Percentiles rank a stretch among this genome's conserved stretches.
Conservation (phyloP, 148 eudicot genomes). For the Hydrangea macrophylla region DNA sequence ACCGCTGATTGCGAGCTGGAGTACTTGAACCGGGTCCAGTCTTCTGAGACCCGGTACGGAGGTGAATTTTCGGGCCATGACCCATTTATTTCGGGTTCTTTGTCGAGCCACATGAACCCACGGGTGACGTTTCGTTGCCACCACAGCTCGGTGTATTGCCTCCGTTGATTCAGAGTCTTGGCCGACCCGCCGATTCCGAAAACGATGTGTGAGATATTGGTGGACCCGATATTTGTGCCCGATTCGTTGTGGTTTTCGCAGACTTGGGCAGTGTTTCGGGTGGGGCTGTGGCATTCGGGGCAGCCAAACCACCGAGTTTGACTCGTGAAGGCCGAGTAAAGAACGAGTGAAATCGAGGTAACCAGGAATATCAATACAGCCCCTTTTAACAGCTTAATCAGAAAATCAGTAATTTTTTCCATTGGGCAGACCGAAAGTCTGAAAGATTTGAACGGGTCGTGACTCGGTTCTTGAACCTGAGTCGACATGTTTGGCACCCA, state of each 20-base stretch:
- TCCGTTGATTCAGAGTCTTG: conserved; percentile 54
- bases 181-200: conserved; percentile 73
- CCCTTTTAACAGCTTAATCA: conserved; percentile 17
- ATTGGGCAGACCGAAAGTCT: conserved; percentile 4
- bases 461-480: conserved; percentile 15
- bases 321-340: conserved; percentile 26
- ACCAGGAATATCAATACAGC: conserved; percentile 20
- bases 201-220: conserved; percentile 52
- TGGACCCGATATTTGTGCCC: conserved; percentile 17
- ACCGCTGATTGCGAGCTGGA: conserved; percentile 42
- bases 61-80: conserved; percentile 26
- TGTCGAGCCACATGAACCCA: conserved; percentile 68
- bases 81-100: conserved; percentile 24
- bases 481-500: conserved; percentile 9
- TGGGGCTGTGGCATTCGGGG: conserved; percentile 19
- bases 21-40: conserved; percentile 25
- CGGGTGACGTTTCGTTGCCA: conserved; percentile 62
- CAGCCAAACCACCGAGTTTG: conserved; percentile 27
- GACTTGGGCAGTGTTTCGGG: neutral
- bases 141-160: conserved; percentile 62
- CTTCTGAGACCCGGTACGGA: conserved; percentile 39
- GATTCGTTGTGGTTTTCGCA: conserved; percentile 4
- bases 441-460: conserved; percentile 18
- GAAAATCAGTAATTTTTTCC: conserved; percentile 14
- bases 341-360: conserved; percentile 30